A percentile compares a stretch with the other conserved stretches of the same genome.
Evolutionary conservation across 2,329 filamentous ascomycete genomes (phyloP).

Genomic region (Ceratocystis colombiana): DNA sequence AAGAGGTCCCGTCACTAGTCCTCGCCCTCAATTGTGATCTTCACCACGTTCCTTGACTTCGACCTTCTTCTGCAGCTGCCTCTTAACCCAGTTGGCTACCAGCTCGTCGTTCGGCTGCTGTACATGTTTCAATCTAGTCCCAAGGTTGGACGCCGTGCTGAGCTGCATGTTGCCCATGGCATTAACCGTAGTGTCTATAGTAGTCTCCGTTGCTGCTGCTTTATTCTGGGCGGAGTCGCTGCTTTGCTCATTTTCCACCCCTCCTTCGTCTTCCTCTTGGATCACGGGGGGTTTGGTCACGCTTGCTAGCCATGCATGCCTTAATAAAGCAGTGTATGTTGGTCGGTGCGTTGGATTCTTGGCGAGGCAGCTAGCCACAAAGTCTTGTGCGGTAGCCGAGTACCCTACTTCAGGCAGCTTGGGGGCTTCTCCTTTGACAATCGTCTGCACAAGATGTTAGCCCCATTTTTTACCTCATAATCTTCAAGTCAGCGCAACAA

Average conservation of each 20-base stretch:
- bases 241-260: constrained; percentile 32
- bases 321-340: constrained; percentile 81
- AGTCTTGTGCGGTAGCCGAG: constrained; percentile 69
- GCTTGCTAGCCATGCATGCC: constrained; percentile 75
- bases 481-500: not conserved
- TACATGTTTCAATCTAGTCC: constrained; percentile 25
- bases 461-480: not conserved
- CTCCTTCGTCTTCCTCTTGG: constrained; percentile 56
- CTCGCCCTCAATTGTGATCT: not conserved
- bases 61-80: constrained; percentile 54
- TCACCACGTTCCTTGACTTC: not conserved
- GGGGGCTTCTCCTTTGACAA: constrained; percentile 93
- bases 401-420: constrained; percentile 70
- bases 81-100: constrained; percentile 74
- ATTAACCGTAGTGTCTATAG: not conserved
- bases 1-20: not conserved
- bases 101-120: constrained; percentile 57
- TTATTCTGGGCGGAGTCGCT: not conserved
- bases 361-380: constrained; percentile 81
- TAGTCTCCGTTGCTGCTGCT: too few species aligned
- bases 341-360: constrained; percentile 87
- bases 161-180: not conserved
- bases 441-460: constrained; percentile 53
- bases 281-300: constrained; percentile 69
- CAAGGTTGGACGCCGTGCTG: not conserved